Evolutionary conservation across 805 yeast species (phyloP).

Genomic region (Kuraishia capsulata): DNA sequence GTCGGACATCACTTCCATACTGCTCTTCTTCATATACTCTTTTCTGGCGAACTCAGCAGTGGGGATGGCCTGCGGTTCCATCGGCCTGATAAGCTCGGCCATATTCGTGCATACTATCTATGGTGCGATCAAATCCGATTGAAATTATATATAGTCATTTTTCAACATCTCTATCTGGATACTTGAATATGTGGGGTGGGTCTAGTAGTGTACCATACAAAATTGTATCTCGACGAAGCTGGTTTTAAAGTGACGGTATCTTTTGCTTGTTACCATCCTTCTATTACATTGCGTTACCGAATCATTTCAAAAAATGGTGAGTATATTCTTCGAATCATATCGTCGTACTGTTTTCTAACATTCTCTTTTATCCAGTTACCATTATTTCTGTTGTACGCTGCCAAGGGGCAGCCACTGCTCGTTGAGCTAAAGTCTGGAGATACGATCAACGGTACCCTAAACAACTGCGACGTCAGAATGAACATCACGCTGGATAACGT

Average conservation of each 20-base stretch:
- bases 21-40: constrained; percentile 68
- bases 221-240: too few relatives aligned
- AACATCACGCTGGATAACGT: constrained; percentile 78
- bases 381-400: constrained; percentile 78
- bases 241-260: neutral
- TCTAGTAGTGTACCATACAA: neutral
- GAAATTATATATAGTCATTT: constrained; percentile 8
- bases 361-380: constrained; percentile 83
- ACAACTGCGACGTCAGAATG: constrained; percentile 94
- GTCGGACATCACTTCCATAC: constrained; percentile 54
- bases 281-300: too few relatives aligned
- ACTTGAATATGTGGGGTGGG: neutral
- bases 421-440: constrained; percentile 92
- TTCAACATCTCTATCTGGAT: neutral
- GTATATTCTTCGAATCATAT: too few relatives aligned
- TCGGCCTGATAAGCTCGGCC: constrained; percentile 61
- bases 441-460: constrained; percentile 73
- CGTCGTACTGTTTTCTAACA: too few relatives aligned
- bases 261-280: too few relatives aligned
- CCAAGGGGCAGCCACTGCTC: constrained; percentile 79
- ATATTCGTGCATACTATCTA: constrained; percentile 57
- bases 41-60: constrained; percentile 51
- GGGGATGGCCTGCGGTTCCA: constrained; percentile 67
- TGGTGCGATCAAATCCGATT: constrained; percentile 48
- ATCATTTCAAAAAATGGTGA: too few relatives aligned